Evolutionary conservation across 1,284 basidiomycete genomes (phyloP), one percentile per base, ranked within the genome.

Genomic region (Fereydounia khargensis): DNA sequence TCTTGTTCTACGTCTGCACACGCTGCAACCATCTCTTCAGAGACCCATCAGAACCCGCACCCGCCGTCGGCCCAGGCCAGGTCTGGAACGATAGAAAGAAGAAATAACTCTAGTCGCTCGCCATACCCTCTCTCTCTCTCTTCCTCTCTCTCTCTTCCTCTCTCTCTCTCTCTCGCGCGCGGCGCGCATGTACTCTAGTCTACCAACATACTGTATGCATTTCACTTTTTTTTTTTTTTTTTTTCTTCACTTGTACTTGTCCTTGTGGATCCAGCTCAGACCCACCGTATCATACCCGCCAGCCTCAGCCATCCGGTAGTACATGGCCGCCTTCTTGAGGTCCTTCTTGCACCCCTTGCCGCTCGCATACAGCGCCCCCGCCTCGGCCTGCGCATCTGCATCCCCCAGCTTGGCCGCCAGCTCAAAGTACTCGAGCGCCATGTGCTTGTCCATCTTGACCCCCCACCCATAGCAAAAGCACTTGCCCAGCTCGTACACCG

Each of bases 391-490:
- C 1, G 89, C 89, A 72, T 92, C 90, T 0, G 84, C 79, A 73
- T 92, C 90, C 0, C 89, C 89, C 5, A 94, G 79, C 31, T 83
- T 82, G 14, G 90, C 88, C 7, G 89, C 89, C 23, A 89, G 83
- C 44, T 81, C 81, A 73, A 90, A 91, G 73, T 92, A 92, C 42
- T 70, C 69, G 19, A 72, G 46, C 11, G 77, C 84, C 88, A 86
- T 88, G 65, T 37, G 47, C 44, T 49, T 86, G 76, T 92, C 89
- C 77, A 88, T 88, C 41, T 80, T 77, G 11, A 89, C 84, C 5
- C 89, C 90, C 88, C 90, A 92, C 0, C 90, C 90, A 54, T 88
- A 87, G 73, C 88, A 88, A 77, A 90, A 91, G 73, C 89, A 91
- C 74, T 90, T 88, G 1, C 88, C 90, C 6, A 94, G 86, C 77